Evolutionary conservation across 2,329 filamentous ascomycete genomes (phyloP).

Genomic region (Aspergillus niger): DNA sequence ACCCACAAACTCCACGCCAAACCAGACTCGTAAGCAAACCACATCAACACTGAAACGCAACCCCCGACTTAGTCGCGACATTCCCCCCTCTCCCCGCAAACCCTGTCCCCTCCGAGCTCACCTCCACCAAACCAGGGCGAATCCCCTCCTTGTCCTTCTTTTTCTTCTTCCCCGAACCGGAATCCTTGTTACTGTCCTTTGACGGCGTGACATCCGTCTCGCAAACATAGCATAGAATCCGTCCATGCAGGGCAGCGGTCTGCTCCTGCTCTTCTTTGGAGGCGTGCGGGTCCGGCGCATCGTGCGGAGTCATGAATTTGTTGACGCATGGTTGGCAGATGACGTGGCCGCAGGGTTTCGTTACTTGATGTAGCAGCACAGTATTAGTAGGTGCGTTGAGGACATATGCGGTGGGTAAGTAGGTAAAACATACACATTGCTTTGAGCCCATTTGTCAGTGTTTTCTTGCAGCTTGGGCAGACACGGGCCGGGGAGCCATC

Average conservation of each 20-base stretch:
- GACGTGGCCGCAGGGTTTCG: conserved; percentile 89
- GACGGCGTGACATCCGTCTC: conserved; percentile 69
- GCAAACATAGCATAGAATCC: conserved; percentile 80
- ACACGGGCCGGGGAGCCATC: conserved; percentile 53
- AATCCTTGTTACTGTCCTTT: conserved; percentile 15
- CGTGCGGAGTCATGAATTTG: conserved; percentile 71
- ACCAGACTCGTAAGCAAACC: neutral
- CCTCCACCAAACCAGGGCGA: conserved; percentile 72
- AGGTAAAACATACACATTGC: conserved; percentile 59
- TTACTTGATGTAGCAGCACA: conserved; percentile 49
- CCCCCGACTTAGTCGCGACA: conserved; percentile 74
- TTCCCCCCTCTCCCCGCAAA: conserved; percentile 87
- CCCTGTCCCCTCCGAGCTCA: conserved; percentile 85
- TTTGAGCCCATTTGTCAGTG: conserved; percentile 76
- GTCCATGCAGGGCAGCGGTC: conserved; percentile 39
- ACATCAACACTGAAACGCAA: conserved; percentile 77
- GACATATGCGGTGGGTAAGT: no score
- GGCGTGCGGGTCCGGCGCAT: conserved; percentile 63
- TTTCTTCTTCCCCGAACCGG: conserved; percentile 32
- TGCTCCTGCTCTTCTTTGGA: conserved; percentile 50
- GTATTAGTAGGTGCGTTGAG: neutral
- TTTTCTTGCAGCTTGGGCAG: conserved; percentile 86
- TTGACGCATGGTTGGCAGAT: conserved; percentile 81
- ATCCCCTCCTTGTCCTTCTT: conserved; percentile 56
- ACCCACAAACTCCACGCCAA: neutral